Evolutionary conservation across 495 filamentous ascomycete species (phyloP).

Genomic region (Amphirosellinia nigrospora): DNA sequence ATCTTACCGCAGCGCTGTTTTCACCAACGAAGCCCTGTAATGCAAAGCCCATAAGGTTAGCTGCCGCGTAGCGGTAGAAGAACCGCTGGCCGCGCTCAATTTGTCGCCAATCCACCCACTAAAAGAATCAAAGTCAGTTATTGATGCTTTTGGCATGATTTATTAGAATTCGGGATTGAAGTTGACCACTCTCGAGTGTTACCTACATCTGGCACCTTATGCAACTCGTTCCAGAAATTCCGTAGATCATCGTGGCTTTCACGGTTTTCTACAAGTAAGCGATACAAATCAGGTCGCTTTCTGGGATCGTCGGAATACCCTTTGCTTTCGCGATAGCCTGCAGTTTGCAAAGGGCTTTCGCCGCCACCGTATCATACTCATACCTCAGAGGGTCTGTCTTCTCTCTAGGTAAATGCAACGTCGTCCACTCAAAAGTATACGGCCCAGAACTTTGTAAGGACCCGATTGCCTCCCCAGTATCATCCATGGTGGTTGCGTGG

Average conservation of each 20-base stretch:
- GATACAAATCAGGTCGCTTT: slow-evolving; percentile 45
- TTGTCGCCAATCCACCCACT: slow-evolving; percentile 80
- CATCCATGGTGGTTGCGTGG: background rate
- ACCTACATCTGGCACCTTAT: background rate
- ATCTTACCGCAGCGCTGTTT: slow-evolving; percentile 50
- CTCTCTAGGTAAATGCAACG: slow-evolving; percentile 49
- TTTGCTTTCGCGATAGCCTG: slow-evolving; percentile 43
- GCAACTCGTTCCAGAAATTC: background rate
- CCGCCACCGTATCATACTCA: slow-evolving; percentile 52
- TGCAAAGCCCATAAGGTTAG: slow-evolving; percentile 51
- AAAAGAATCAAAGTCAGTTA: slow-evolving; percentile 61
- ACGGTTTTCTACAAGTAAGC: slow-evolving; percentile 44
- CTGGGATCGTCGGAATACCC: slow-evolving; percentile 27
- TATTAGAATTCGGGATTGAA: background rate
- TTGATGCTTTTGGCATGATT: background rate
- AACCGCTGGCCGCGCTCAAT: slow-evolving; percentile 67
- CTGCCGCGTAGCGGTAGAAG: slow-evolving; percentile 71
- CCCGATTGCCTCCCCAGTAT: background rate
- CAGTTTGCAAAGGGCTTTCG: slow-evolving; percentile 48
- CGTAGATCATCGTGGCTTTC: slow-evolving; percentile 50
- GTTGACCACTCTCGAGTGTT: background rate
- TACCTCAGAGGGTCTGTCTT: slow-evolving; percentile 51
- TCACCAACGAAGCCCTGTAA: slow-evolving; percentile 16
- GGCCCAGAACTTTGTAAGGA: background rate
- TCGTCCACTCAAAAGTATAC: slow-evolving; percentile 55